These are phyloP conservation scores for Salvia sclarea DNA, from an alignment of 305 asterid genomes.

Conservation along the genomic window DNA sequence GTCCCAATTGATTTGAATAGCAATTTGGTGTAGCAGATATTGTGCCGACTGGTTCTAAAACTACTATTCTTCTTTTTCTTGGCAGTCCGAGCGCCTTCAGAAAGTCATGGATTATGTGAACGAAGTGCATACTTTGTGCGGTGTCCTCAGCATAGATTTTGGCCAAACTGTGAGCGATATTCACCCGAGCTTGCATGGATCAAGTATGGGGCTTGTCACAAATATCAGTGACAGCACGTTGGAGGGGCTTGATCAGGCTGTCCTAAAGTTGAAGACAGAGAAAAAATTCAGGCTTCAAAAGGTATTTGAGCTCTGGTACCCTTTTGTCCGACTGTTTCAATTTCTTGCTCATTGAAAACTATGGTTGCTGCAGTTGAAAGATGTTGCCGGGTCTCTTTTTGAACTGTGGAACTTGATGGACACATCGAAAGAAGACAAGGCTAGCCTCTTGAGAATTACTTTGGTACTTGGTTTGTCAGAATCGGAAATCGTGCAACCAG, in stretches of 20 bases:
- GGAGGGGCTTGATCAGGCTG: conserved; percentile 77
- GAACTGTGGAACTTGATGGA: conserved; percentile 95
- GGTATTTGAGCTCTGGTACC: conserved; percentile 46
- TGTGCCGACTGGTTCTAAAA: conserved; percentile 13
- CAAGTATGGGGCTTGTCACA: conserved; percentile 61
- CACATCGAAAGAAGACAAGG: conserved; percentile 61
- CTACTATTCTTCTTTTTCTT: conserved; percentile 20
- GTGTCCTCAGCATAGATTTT: conserved; percentile 78
- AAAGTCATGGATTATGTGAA: conserved; percentile 75
- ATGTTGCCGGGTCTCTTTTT: conserved; percentile 62
- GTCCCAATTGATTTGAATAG: neutral
- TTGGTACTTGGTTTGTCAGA: conserved; percentile 60
- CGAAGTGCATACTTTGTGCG: conserved; percentile 81
- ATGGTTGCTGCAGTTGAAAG: conserved; percentile 67
- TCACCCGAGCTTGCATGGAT: conserved; percentile 81
- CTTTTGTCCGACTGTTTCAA: conserved; percentile 15
- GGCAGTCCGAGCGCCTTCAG: conserved; percentile 82
- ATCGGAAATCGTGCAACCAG: conserved; percentile 65
- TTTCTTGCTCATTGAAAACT: conserved; percentile 35
- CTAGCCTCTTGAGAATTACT: conserved; percentile 53
- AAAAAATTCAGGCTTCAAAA: conserved; percentile 72
- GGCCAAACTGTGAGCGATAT: conserved; percentile 72
- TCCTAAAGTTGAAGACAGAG: conserved; percentile 68
- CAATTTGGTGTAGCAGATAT: neutral
- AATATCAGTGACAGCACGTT: conserved; percentile 76